Conservation (phyloP, 345 rosid genomes). For the Hibiscus trionum region DNA sequence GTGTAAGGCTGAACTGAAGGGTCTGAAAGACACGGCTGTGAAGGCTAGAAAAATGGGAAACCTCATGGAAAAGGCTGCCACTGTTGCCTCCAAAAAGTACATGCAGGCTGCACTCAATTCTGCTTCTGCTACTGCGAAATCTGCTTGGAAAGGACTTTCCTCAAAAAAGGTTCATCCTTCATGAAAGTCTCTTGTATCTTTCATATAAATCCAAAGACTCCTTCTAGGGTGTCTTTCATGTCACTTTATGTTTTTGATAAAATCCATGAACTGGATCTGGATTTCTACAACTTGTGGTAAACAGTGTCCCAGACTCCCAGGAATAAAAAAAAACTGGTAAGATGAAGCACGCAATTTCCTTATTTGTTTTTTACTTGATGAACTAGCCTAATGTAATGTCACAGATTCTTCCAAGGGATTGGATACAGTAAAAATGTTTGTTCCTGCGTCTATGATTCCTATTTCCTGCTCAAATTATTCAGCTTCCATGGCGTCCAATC, state of each 20-base stretch:
- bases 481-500: too few species aligned
- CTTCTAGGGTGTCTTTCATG: neutral
- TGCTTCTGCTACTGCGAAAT: conserved; percentile 73
- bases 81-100: conserved; percentile 53
- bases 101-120: conserved; percentile 68
- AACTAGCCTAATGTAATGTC: neutral
- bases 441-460: too few species aligned
- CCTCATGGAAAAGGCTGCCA: conserved; percentile 51
- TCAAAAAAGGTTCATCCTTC: conserved; percentile 57
- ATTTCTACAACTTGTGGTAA: neutral
- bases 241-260: neutral
- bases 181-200: neutral
- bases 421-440: neutral
- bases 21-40: conserved; percentile 50
- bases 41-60: conserved; percentile 54
- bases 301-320: neutral
- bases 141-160: conserved; percentile 54
- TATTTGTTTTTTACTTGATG: neutral
- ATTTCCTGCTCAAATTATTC: too few species aligned
- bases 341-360: neutral
- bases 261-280: neutral
- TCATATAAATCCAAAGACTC: neutral
- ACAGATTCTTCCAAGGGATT: neutral
- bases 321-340: too few species aligned
- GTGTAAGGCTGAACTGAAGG: conserved; percentile 31